phyloP scores from a whole-genome alignment of 1,284 basidiomycete species.

The Afroboletus lepidellus region DNA sequence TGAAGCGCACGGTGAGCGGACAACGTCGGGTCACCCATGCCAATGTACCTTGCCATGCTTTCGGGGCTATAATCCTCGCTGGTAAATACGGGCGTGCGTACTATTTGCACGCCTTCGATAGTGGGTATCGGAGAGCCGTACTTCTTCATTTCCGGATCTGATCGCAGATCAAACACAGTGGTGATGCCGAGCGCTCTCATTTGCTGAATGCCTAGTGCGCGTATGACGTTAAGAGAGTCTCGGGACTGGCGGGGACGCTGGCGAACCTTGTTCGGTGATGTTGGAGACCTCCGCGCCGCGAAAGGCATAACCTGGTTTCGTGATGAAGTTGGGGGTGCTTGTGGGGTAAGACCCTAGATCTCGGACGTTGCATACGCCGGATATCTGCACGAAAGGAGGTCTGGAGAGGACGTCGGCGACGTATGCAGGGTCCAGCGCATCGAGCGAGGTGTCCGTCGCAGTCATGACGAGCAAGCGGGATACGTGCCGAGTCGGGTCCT shows the following conservation, averaged over 20 bases:
- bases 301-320: slow-evolving; percentile 54
- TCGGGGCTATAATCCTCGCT: slow-evolving; percentile 78
- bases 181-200: slow-evolving; percentile 61
- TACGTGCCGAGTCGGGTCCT: not conserved
- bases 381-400: slow-evolving; percentile 64
- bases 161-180: slow-evolving; percentile 70
- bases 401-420: slow-evolving; percentile 60
- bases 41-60: slow-evolving; percentile 74
- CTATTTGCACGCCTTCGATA: slow-evolving; percentile 59
- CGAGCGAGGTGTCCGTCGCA: slow-evolving; percentile 38
- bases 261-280: slow-evolving; percentile 66
- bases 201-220: slow-evolving; percentile 52
- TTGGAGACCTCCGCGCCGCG: slow-evolving; percentile 69
- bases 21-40: slow-evolving; percentile 22
- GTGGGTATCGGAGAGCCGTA: slow-evolving; percentile 62
- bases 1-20: slow-evolving; percentile 32
- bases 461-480: slow-evolving; percentile 18
- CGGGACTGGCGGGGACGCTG: not conserved
- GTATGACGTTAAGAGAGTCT: slow-evolving; percentile 1
- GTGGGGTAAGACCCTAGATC: slow-evolving; percentile 66
- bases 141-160: slow-evolving; percentile 72
- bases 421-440: slow-evolving; percentile 62
- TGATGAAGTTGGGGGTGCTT: slow-evolving; percentile 44
- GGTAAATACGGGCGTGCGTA: slow-evolving; percentile 65
- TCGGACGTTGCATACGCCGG: slow-evolving; percentile 70